Percentiles rank a stretch among this genome's conserved stretches.
Conservation (phyloP, 106 monocot species). For the Platanthera zijinensis region DNA sequence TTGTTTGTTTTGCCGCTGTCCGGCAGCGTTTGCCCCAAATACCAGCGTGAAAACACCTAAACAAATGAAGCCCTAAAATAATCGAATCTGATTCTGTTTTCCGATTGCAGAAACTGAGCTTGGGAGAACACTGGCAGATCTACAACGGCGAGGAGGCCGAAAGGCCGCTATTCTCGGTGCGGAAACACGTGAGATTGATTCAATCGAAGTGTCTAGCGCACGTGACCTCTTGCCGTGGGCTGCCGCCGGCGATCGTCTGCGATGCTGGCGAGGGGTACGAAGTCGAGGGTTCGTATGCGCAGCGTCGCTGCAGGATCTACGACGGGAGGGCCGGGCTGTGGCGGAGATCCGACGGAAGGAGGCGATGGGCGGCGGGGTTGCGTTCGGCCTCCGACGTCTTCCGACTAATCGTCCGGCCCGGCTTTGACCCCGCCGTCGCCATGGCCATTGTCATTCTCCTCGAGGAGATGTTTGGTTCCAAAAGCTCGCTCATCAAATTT, state of each 20-base stretch:
- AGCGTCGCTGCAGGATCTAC: slow-evolving; percentile 34
- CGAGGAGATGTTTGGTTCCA: slow-evolving; percentile 69
- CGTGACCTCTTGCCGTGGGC: slow-evolving; percentile 15
- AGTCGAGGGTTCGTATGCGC: slow-evolving; percentile 71
- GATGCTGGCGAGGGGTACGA: slow-evolving; percentile 8
- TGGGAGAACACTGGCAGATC: slow-evolving; percentile 58
- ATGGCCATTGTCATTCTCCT: slow-evolving; percentile 85
- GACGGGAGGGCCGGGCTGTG: slow-evolving; percentile 32
- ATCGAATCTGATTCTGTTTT: not conserved
- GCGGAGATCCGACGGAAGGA: slow-evolving; percentile 62
- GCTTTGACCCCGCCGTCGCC: slow-evolving; percentile 41
- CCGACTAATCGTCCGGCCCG: slow-evolving; percentile 59
- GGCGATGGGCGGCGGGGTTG: slow-evolving; percentile 25
- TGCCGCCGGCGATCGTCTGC: not conserved
- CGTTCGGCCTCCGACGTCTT: slow-evolving; percentile 66
- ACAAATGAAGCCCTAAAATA: too few relatives aligned
- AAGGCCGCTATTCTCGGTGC: slow-evolving; percentile 38
- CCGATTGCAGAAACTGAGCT: slow-evolving; percentile 34
- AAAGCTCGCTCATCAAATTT: slow-evolving; percentile 15
- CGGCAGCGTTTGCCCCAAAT: too few relatives aligned
- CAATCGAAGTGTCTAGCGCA: slow-evolving; percentile 36
- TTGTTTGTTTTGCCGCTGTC: too few relatives aligned
- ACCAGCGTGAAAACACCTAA: too few relatives aligned
- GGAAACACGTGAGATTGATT: slow-evolving; percentile 35
- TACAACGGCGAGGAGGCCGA: slow-evolving; percentile 56